Base-by-base conservation (phyloP, 176 grass and related monocot genomes). In the Triticum urartu region DNA sequence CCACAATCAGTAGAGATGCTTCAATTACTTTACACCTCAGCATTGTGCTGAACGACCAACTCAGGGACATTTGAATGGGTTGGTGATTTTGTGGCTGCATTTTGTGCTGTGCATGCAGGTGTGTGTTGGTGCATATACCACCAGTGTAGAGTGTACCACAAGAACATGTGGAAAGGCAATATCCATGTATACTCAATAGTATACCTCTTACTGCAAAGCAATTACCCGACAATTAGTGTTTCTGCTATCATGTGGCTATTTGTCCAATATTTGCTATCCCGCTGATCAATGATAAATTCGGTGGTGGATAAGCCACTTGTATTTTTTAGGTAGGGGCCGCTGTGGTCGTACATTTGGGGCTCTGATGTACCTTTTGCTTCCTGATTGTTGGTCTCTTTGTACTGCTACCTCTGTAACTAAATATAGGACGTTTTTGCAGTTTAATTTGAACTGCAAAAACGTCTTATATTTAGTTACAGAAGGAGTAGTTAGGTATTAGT, bases 241-340 rank as follows among this genome's bases (percentile, higher is more conserved):
- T 69, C 50, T 79, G 75, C 56, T 79, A 45, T 28, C 62, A 61
- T 24, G 64, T 69, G 17, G 50, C 42, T 79, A 39, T 54, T 58
- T 67, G 60, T 77, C 65, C 43, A 69, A 81, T 69, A 52, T 64
- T 52, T 80, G 39, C 61, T 15, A 6, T 25, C 45, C 24, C 0
- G 5, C 21, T 81, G 40, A 67, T 66, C 25, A 64, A 21, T 75
- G 43, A 20, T 75, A 45, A 30, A 75, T 75, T 75, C 5, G 18
- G 9, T 77, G 83, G 60, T 85, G 59, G 56, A 75, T 84, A 75
- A 32, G 20, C 72, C 61, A 65, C 40, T 77, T 50, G 35, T 34
- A 65, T 77, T 77, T 77, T 85, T 12, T 12, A 67, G 30, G 3
- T 85, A 75, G 42, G 42, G 10, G n/a, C 32, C 35, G 21, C 26